Base-by-base conservation (phyloP, 306 rosid species). In the Citrullus colocynthis region DNA sequence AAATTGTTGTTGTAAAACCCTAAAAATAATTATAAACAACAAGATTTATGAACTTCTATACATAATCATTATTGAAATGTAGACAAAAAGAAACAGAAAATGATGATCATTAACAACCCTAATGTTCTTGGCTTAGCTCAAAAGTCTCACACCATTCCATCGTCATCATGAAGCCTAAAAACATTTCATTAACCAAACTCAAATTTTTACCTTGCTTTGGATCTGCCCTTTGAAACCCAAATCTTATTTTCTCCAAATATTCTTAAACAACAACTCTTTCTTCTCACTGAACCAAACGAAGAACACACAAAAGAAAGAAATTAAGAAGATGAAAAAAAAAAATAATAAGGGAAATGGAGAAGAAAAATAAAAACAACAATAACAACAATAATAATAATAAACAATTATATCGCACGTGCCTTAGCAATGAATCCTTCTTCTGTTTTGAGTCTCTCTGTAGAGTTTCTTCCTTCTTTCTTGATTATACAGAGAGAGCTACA, bases 381-480 rank as follows among this genome's bases (percentile, higher is more conserved):
- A 81, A 49, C 51, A 39, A 30, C 10, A 10, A 24, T 48, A 20
- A 61, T 81, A 81, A 49, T 61, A 39, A 17, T 21, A 20, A 7
- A 8, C 0, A 12, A 60, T 14, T 32, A 60, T 6, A 59, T 8
- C 73, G 78, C 84, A 85, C 62, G 78, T 84, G 89, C 89, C 94
- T 93, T 87, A 85, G 82, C 48, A 78, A 88, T 80, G 80, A 64
- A 82, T 86, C 84, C 62, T 64, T 81, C 76, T 87, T 83, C 79
- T 18, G 17, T 20, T n/a, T n/a, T 21, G n/a, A 42, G 9, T 37
- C 57, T 77, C 42, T 24, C 11, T 48, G 80, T 82, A 86, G 84
- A 90, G 88, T 13, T 21, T 57, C 9, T 21, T 54, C 32, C 20
- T 63, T 63, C 39, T 63, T 14, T 41, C 20, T 70, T 85, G 93